phyloP scores from a whole-genome alignment of 2,329 filamentous ascomycete genomes.

The Aureobasidium sp. region DNA sequence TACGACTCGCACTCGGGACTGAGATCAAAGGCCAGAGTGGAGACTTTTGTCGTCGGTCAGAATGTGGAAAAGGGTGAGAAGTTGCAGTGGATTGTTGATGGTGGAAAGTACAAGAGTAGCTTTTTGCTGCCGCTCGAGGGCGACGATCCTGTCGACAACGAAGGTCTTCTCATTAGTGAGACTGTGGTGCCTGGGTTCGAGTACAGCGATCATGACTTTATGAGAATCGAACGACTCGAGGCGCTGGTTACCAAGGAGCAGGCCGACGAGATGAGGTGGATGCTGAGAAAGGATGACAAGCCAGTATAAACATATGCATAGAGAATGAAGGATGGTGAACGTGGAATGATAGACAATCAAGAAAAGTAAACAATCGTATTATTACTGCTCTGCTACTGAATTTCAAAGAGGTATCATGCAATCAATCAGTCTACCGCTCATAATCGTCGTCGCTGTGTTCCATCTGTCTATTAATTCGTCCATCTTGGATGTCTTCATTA shows the following conservation, averaged over 20 bases:
- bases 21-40: slow-evolving; percentile 41
- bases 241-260: slow-evolving; percentile 45
- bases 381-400: slow-evolving; percentile 1
- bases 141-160: slow-evolving; percentile 25
- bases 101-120: slow-evolving; percentile 57
- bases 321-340: no score
- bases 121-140: slow-evolving; percentile 44
- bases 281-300: slow-evolving; percentile 26
- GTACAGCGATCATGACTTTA: slow-evolving; percentile 58
- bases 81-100: slow-evolving; percentile 60
- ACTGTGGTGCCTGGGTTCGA: slow-evolving; percentile 62
- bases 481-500: background rate
- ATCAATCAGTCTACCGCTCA: background rate
- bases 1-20: slow-evolving; percentile 12
- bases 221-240: slow-evolving; percentile 42
- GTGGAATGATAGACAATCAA: background rate
- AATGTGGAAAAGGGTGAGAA: slow-evolving; percentile 50
- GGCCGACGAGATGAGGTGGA: slow-evolving; percentile 39
- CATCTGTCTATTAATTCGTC: background rate
- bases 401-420: slow-evolving; percentile 7
- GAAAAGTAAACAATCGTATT: background rate
- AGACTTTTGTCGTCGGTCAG: slow-evolving; percentile 55
- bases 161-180: slow-evolving; percentile 55
- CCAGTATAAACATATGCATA: background rate
- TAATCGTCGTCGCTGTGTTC: slow-evolving; percentile 2